Percentiles rank a stretch among this genome's conserved stretches.
Evolutionary conservation across 2,329 filamentous ascomycete genomes (phyloP).

Genomic region (Aspergillus sp.): DNA sequence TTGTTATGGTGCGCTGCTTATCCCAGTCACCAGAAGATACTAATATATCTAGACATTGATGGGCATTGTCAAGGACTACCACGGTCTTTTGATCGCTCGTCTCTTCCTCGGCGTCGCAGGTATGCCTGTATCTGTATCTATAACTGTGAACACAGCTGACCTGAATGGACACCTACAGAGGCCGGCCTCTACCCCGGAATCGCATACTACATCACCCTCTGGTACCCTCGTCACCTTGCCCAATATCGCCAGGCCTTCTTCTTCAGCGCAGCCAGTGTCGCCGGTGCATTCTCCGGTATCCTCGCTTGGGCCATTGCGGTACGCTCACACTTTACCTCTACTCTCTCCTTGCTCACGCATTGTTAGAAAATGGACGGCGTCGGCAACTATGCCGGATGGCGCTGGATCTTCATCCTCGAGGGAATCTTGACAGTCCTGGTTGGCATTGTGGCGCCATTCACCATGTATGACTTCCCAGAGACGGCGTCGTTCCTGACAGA

Average conservation of each 20-base stretch:
- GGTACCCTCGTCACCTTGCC: slow-evolving; percentile 46
- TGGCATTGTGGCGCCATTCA: slow-evolving; percentile 43
- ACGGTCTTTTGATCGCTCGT: slow-evolving; percentile 47
- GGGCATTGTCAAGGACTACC: slow-evolving; percentile 48
- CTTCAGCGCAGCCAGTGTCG: slow-evolving; percentile 49
- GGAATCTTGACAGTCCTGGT: slow-evolving; percentile 48
- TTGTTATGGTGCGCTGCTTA: slow-evolving; percentile 38
- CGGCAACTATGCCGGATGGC: slow-evolving; percentile 48
- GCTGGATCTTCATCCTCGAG: slow-evolving; percentile 54
- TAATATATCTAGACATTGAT: slow-evolving; percentile 41
- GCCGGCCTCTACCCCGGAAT: slow-evolving; percentile 46
- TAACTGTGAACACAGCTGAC: neutral
- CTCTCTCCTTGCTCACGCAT: too few relatives aligned
- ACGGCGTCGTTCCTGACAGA: slow-evolving; percentile 44
- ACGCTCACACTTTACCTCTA: slow-evolving; percentile 11
- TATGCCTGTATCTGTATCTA: neutral
- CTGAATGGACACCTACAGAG: slow-evolving; percentile 23
- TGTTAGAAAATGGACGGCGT: slow-evolving; percentile 50
- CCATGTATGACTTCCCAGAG: slow-evolving; percentile 48
- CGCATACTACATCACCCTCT: slow-evolving; percentile 47
- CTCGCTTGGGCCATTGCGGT: slow-evolving; percentile 52
- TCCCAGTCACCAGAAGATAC: neutral
- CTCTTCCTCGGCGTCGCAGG: slow-evolving; percentile 45
- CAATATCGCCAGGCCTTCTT: slow-evolving; percentile 48
- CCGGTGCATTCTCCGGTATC: slow-evolving; percentile 54